These are phyloP conservation scores for Smallanthus sonchifolius DNA, from an alignment of 129 eudicot species.

Conservation along the genomic window DNA sequence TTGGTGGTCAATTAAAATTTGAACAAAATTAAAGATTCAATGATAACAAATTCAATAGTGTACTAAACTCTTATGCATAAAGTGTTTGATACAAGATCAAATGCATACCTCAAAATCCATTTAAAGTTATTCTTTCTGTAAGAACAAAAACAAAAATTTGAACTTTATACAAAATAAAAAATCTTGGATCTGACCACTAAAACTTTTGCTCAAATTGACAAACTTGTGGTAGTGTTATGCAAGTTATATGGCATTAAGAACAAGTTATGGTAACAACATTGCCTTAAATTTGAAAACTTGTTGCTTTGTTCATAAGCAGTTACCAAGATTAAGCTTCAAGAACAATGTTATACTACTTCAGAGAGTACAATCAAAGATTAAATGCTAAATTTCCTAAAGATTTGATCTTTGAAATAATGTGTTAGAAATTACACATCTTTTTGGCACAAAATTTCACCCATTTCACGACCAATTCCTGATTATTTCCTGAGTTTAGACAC, in stretches of 20 bases:
- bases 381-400: not conserved
- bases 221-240: not conserved
- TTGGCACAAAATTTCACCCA: no score
- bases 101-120: slow-evolving; percentile 27
- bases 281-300: slow-evolving; percentile 1
- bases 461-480: no score
- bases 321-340: not conserved
- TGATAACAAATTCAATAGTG: not conserved
- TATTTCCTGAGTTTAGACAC: no score
- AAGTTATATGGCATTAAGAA: not conserved
- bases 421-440: no score
- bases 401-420: no score
- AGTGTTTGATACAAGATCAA: not conserved
- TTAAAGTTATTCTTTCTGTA: no score
- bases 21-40: not conserved
- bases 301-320: not conserved
- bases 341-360: not conserved
- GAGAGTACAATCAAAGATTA: not conserved
- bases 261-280: no score
- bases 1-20: not conserved
- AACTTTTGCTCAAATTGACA: not conserved
- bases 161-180: not conserved
- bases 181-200: not conserved
- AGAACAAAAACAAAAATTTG: no score
- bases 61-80: not conserved